Evolutionary conservation across 345 rosid genomes (phyloP), one percentile per base, ranked within the genome.

Genomic region (Turnera subulata): DNA sequence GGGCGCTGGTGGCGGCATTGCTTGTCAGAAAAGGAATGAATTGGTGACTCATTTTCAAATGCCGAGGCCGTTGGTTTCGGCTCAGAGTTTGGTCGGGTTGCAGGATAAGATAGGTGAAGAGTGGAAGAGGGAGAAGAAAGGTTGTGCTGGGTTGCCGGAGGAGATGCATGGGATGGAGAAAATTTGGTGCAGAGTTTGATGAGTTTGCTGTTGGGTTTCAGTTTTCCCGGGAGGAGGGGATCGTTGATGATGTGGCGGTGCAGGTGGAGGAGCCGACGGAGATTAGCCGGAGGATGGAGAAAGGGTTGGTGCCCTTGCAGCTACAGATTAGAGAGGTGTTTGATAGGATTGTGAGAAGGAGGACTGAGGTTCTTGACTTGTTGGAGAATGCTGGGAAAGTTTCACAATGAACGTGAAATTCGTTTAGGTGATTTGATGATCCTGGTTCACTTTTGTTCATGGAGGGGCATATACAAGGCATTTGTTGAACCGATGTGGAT

Each of bases 91-190:
- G 67, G 77, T 73, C 5, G 80, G 68, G 20, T 62, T 93, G 11
- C 89, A 82, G 33, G 97, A 93, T 62, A 93, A 81, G 76, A 87
- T 93, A 11, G 87, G 84, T 8, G 99, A 90, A 33, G 99, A 93
- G 54, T 93, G 94, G 97, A 93, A 90, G 84, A 90, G 87, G 69
- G 99, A 93, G 81, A 93, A 93, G 80, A 88, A 83, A 58, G 96
- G 92, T 25, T 72, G 86, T 0, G 80, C 82, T 0, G 97, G 97
- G 5, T 65, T 93, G 73, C 73, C 82, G 40, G 96, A 84, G 25
- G 97, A 90, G 74, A 75, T 85, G 86, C 85, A 81, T 70, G 80
- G 69, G 78, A 70, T 90, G 89, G 97, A 93, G 81, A 88, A 77
- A 59, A n/a, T n/a, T 53, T 84, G 62, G 90, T 75, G 11, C 90